Evolutionary conservation across 2,329 filamentous ascomycete genomes (phyloP), one percentile per base, ranked within the genome.

Genomic region (Fusarium neocosmosporiellum): DNA sequence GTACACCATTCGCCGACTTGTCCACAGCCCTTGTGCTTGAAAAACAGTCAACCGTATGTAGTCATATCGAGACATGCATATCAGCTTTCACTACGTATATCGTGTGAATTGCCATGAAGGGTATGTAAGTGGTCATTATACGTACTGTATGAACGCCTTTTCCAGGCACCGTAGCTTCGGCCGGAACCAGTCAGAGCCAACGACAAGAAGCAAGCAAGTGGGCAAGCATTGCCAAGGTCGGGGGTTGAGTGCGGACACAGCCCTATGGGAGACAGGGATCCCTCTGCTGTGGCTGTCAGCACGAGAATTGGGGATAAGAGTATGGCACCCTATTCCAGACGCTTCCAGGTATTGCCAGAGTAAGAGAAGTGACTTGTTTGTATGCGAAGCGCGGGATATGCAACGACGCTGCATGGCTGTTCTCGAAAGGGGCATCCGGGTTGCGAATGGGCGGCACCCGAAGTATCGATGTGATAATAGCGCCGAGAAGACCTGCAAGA

Each of bases 181-280:
- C 50, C 33, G 60, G 16, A 36, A 63, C 34, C 55, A 53, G 48
- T 63, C 27, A 67, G 50, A 67, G 37, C 62, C 55, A 66, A 53
- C 41, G 48, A 41, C 41, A 60, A 29, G 43, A 53, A 54, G 48
- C 68, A 63, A 33, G 33, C 27, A 69, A 59, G 61, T 63, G 57
- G 63, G 73, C 71, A 74, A 76, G 66, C 69, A 72, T 75, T 67
- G 71, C 66, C 69, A 67, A 71, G 66, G 63, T 54, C 53, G 22
- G 63, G 63, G 71, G 67, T 69, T 33, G 50, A 57, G 34, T 64
- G 73, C 67, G 69, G 70, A 71, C 74, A 76, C 55, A 75, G 72
- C 74, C 74, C 70, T 77, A 77, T 69, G 62, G 66, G 57, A 66
- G 66, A 64, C 75, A 74, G 67, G 73, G 70, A 62, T 37, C 24